phyloP scores from a whole-genome alignment of 192 early-diverging fungal species.

The Allomyces javanicus region DNA sequence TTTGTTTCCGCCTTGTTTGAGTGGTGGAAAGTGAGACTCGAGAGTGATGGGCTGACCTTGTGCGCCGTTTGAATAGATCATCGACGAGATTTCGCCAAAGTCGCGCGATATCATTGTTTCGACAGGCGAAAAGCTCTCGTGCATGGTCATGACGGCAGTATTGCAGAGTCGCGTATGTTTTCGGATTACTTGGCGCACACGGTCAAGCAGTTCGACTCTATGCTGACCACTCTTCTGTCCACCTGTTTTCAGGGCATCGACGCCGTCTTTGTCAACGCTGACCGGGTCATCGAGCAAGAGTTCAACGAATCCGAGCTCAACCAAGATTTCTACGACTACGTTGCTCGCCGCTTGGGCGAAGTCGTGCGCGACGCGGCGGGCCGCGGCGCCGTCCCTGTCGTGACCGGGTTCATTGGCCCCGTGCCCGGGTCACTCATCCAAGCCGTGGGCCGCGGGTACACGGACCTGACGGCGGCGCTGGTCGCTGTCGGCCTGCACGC shows the following conservation, averaged over 20 bases:
- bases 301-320: slow-evolving; percentile 65
- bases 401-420: slow-evolving; percentile 97
- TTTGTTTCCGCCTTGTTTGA: neutral
- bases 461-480: slow-evolving; percentile 88
- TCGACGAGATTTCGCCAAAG: slow-evolving; percentile 90
- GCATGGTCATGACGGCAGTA: slow-evolving; percentile 67
- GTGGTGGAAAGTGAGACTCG: neutral
- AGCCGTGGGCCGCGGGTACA: slow-evolving; percentile 93
- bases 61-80: slow-evolving; percentile 22
- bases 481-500: slow-evolving; percentile 75
- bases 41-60: slow-evolving; percentile 1
- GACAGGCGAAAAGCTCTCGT: slow-evolving; percentile 83
- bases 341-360: slow-evolving; percentile 44
- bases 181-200: too few species aligned
- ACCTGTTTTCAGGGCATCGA: slow-evolving; percentile 43
- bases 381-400: slow-evolving; percentile 59
- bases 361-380: slow-evolving; percentile 17
- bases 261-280: slow-evolving; percentile 68
- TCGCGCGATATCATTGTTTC: slow-evolving; percentile 89
- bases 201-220: too few species aligned
- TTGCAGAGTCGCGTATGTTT: slow-evolving; percentile 35
- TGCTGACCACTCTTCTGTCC: neutral
- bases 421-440: slow-evolving; percentile 78
- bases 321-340: slow-evolving; percentile 93
- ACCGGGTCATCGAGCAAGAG: slow-evolving; percentile 56